These are phyloP conservation scores for Ascosphaera pollenicola DNA, from an alignment of 2,329 filamentous ascomycete genomes.

Conservation along the genomic window DNA sequence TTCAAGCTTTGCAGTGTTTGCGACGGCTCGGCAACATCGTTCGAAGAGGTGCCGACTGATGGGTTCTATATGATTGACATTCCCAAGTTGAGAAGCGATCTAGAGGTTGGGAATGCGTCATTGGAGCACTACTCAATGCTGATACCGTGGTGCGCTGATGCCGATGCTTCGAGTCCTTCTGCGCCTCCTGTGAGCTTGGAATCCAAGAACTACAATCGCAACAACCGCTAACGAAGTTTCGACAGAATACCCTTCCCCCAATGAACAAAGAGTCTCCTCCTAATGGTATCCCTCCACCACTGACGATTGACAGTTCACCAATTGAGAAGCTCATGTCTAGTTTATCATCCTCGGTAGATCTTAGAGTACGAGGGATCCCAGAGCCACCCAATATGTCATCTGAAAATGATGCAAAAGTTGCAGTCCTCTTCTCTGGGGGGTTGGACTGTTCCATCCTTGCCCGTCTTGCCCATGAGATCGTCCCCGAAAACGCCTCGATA, in stretches of 20 bases:
- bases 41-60: conserved; percentile 66
- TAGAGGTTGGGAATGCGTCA: neutral
- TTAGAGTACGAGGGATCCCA: conserved; percentile 45
- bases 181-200: neutral
- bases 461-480: conserved; percentile 52
- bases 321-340: conserved; percentile 31
- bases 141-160: conserved; percentile 6
- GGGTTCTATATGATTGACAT: conserved; percentile 48
- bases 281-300: conserved; percentile 9
- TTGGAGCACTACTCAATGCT: neutral
- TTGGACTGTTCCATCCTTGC: conserved; percentile 83
- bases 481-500: conserved; percentile 46
- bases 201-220: neutral
- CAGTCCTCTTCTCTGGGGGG: conserved; percentile 80
- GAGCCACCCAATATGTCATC: conserved; percentile 23
- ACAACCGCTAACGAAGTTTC: neutral
- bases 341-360: conserved; percentile 37
- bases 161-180: neutral
- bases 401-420: conserved; percentile 27
- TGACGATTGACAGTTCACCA: conserved; percentile 23
- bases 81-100: neutral
- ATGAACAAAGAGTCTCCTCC: conserved; percentile 22
- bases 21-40: conserved; percentile 28
- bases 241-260: conserved; percentile 16
- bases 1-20: conserved; percentile 52